Percentiles rank a stretch among this genome's conserved stretches.
These are phyloP conservation scores for Obba rivulosa DNA, from an alignment of 768 basidiomycete genomes.

Conservation along the genomic window DNA sequence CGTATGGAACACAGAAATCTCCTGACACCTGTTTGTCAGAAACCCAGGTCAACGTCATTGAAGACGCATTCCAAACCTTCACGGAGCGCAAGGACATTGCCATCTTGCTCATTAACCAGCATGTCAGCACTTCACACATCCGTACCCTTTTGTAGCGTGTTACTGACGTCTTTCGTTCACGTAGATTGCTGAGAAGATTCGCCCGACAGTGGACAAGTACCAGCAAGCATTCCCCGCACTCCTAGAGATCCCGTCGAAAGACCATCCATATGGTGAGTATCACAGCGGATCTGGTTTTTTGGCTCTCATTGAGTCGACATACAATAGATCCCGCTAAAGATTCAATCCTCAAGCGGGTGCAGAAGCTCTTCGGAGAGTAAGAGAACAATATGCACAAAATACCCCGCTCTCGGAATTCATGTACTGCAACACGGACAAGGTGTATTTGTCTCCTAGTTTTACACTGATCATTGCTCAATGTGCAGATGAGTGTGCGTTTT, in stretches of 20 bases:
- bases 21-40: constrained; percentile 40
- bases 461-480: neutral
- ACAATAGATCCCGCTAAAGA: constrained; percentile 87
- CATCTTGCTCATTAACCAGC: constrained; percentile 96
- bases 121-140: constrained; percentile 50
- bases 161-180: neutral
- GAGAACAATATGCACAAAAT: neutral
- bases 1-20: neutral
- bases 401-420: too few relatives aligned
- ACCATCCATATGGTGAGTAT: constrained; percentile 89
- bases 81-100: constrained; percentile 94
- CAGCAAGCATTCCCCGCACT: constrained; percentile 94
- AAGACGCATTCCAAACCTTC: constrained; percentile 90
- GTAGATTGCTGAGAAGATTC: constrained; percentile 95
- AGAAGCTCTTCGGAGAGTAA: constrained; percentile 93
- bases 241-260: constrained; percentile 97
- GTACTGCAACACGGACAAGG: neutral
- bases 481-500: neutral
- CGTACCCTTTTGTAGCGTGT: neutral
- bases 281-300: neutral
- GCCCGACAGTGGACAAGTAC: constrained; percentile 92
- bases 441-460: constrained; percentile 1
- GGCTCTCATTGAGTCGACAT: neutral
- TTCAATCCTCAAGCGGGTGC: constrained; percentile 91
- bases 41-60: constrained; percentile 86